A percentile compares a stretch with the other conserved stretches of the same genome.
Conservation (phyloP, 495 filamentous ascomycete genomes). For the Podospora sp. region DNA sequence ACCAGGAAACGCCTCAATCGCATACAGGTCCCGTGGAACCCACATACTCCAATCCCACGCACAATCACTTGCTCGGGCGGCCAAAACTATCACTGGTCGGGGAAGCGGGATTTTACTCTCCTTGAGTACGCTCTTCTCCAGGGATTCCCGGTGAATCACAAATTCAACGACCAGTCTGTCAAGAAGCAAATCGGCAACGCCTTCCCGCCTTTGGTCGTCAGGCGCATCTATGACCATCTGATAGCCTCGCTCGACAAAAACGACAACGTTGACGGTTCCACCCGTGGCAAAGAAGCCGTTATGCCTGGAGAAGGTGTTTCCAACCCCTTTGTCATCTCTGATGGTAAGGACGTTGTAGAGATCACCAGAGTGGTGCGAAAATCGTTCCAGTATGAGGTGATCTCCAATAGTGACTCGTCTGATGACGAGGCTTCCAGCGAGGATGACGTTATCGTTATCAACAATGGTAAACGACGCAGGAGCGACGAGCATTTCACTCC, state of each 20-base stretch:
- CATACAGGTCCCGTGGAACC: constrained; percentile 43
- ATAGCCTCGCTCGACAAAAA: constrained; percentile 56
- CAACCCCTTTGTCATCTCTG: neutral
- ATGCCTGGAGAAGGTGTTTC: neutral
- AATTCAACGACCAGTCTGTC: constrained; percentile 55
- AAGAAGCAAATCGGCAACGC: constrained; percentile 87
- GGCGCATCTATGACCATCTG: constrained; percentile 61
- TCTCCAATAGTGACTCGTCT: neutral
- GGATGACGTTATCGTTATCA: too few relatives aligned
- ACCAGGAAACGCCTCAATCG: constrained; percentile 28
- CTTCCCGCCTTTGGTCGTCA: constrained; percentile 68
- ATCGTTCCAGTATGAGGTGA: neutral
- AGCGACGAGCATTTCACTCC: too few relatives aligned
- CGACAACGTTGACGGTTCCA: constrained; percentile 43
- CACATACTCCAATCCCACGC: constrained; percentile 42
- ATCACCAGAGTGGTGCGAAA: neutral
- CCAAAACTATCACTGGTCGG: constrained; percentile 69
- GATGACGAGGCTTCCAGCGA: neutral
- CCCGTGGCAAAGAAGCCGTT: neutral
- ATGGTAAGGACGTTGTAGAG: neutral
- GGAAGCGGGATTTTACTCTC: constrained; percentile 64
- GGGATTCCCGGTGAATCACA: constrained; percentile 68
- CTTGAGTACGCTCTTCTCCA: constrained; percentile 78
- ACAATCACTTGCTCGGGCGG: constrained; percentile 75
- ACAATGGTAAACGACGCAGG: too few relatives aligned